A percentile compares a stretch with the other conserved stretches of the same genome.
phyloP scores from a whole-genome alignment of 495 filamentous ascomycete species.

The Penicillium pancosmium region DNA sequence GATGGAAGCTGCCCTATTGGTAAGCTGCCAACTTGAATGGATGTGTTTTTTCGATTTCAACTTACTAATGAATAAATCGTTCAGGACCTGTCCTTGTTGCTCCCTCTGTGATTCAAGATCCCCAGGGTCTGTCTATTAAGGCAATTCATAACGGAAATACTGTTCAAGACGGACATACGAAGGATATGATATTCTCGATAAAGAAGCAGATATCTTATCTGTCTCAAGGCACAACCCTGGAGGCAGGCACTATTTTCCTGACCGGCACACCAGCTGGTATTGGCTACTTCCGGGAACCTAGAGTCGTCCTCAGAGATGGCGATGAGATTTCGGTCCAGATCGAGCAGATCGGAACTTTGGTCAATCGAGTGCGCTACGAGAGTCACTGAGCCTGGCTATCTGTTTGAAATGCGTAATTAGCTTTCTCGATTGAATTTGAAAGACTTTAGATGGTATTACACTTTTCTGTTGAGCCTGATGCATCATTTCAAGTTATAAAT shows the following conservation, averaged over 20 bases:
- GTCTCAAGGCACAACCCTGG: slow-evolving; percentile 46
- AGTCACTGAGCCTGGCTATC: neutral
- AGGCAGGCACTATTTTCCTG: slow-evolving; percentile 39
- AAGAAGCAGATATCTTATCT: slow-evolving; percentile 36
- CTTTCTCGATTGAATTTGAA: no score
- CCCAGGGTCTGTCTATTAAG: slow-evolving; percentile 13
- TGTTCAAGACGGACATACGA: slow-evolving; percentile 21
- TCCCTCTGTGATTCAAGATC: slow-evolving; percentile 33
- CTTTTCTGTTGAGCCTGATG: no score
- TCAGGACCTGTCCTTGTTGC: slow-evolving; percentile 42
- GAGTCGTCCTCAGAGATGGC: slow-evolving; percentile 51
- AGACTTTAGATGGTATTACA: no score
- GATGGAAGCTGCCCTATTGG: slow-evolving; percentile 40
- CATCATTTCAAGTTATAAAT: no score
- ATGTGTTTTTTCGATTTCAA: neutral
- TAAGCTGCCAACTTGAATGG: neutral
- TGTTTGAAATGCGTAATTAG: no score
- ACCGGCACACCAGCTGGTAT: slow-evolving; percentile 48
- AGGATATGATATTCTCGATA: slow-evolving; percentile 40
- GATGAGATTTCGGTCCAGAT: slow-evolving; percentile 57
- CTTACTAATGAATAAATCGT: slow-evolving; percentile 1
- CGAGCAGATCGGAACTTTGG: slow-evolving; percentile 35
- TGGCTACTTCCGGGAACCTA: slow-evolving; percentile 45
- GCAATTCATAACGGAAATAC: slow-evolving; percentile 15
- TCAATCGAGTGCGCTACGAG: slow-evolving; percentile 35